Conservation (phyloP, 108 stramenopile species). For the Aurantiochytrium sp. region DNA sequence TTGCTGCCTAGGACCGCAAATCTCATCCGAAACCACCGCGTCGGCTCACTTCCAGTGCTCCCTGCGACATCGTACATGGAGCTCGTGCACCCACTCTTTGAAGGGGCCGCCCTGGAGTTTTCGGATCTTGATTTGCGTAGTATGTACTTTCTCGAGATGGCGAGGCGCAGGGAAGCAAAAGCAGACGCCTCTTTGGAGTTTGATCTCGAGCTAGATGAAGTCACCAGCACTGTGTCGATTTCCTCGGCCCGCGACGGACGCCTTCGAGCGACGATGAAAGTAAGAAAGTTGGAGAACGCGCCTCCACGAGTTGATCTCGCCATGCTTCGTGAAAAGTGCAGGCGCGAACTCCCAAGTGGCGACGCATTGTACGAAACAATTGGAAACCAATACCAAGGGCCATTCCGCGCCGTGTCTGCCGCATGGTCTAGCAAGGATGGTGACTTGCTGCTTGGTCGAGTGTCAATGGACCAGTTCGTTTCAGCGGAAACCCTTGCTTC, state of each 20-base stretch:
- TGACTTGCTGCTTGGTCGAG: background rate
- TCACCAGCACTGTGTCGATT: background rate
- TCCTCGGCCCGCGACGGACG: background rate
- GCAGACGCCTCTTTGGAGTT: background rate
- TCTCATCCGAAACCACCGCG: background rate
- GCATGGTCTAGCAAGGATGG: background rate
- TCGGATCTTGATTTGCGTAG: background rate
- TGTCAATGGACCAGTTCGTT: background rate
- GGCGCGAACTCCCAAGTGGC: background rate
- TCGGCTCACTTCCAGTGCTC: background rate
- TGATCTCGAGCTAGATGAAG: background rate
- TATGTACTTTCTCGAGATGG: background rate
- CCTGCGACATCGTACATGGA: constrained; percentile 16
- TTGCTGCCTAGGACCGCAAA: background rate
- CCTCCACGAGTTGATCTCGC: background rate
- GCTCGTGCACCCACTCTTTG: background rate
- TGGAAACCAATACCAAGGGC: background rate
- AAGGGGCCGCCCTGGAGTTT: background rate
- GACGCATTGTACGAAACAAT: background rate
- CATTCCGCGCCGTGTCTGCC: background rate
- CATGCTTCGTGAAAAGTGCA: background rate
- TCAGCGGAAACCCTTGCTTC: background rate
- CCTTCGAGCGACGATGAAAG: background rate
- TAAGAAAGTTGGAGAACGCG: background rate
- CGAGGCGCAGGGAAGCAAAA: background rate